Conservation (phyloP, 495 filamentous ascomycete species). For the Terfezia claveryi region DNA sequence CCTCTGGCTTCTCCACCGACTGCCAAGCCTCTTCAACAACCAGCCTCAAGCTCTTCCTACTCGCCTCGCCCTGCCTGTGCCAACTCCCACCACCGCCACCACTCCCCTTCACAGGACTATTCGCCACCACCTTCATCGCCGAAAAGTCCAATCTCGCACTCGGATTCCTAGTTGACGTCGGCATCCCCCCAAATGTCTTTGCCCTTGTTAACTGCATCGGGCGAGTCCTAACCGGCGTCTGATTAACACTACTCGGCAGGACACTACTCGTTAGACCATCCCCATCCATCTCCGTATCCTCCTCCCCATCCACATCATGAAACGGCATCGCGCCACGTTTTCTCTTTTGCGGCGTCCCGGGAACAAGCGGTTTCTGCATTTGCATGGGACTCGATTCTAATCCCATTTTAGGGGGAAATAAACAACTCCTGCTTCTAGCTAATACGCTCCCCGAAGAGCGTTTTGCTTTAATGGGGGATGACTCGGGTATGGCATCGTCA, state of each 20-base stretch:
- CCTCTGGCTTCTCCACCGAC: neutral
- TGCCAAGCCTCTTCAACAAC: neutral
- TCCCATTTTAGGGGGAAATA: neutral
- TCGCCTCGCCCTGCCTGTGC: neutral
- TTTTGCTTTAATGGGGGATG: neutral
- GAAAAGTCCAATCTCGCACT: neutral
- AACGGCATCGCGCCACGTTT: neutral
- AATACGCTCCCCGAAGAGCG: neutral
- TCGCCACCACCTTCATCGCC: neutral
- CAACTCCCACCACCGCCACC: neutral
- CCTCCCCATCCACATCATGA: neutral
- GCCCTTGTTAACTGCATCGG: neutral
- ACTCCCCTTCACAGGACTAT: neutral
- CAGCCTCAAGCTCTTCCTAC: conserved; percentile 14
- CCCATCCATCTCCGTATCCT: neutral
- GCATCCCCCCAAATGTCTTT: no score
- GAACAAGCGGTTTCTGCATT: neutral
- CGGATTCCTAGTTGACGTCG: conserved; percentile 4
- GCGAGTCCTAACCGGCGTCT: conserved; percentile 6
- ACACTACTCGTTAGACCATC: neutral
- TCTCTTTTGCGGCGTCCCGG: conserved; percentile 10
- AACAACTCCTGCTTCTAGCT: neutral
- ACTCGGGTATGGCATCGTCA: neutral
- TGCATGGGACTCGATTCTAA: conserved; percentile 1
- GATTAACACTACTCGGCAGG: conserved; percentile 5